Conservation (phyloP, 2,329 filamentous ascomycete genomes). For the Neobulgaria alba region DNA sequence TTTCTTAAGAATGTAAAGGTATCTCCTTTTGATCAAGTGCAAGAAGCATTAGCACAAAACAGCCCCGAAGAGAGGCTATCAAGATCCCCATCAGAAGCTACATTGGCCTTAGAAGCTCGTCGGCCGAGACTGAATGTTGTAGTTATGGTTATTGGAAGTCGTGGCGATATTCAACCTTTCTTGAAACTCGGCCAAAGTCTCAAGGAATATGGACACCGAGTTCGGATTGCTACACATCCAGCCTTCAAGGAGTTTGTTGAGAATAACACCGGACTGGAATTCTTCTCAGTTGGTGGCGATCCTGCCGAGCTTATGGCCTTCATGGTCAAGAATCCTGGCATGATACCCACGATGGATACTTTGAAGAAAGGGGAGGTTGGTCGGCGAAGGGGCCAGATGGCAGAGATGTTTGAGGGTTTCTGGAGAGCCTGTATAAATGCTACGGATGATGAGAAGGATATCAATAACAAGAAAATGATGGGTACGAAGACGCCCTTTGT, state of each 20-base stretch:
- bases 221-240: constrained; percentile 71
- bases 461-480: constrained; percentile 56
- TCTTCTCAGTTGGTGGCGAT: constrained; percentile 73
- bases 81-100: constrained; percentile 11
- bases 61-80: constrained; percentile 25
- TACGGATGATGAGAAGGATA: constrained; percentile 59
- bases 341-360: constrained; percentile 66
- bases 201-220: constrained; percentile 64
- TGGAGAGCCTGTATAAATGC: constrained; percentile 71
- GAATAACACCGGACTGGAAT: constrained; percentile 64
- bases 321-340: constrained; percentile 72
- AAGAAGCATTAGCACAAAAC: constrained; percentile 14
- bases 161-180: constrained; percentile 76
- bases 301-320: constrained; percentile 78
- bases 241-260: constrained; percentile 70
- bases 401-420: constrained; percentile 75
- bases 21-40: constrained; percentile 6
- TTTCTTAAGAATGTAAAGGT: constrained; percentile 45
- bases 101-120: constrained; percentile 15
- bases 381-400: constrained; percentile 59
- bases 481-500: constrained; percentile 52
- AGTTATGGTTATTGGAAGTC: constrained; percentile 73
- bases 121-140: constrained; percentile 56
- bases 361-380: constrained; percentile 67
- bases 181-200: constrained; percentile 65